phyloP scores from a whole-genome alignment of 2,329 filamentous ascomycete species.

The Diaporthe capsici region DNA sequence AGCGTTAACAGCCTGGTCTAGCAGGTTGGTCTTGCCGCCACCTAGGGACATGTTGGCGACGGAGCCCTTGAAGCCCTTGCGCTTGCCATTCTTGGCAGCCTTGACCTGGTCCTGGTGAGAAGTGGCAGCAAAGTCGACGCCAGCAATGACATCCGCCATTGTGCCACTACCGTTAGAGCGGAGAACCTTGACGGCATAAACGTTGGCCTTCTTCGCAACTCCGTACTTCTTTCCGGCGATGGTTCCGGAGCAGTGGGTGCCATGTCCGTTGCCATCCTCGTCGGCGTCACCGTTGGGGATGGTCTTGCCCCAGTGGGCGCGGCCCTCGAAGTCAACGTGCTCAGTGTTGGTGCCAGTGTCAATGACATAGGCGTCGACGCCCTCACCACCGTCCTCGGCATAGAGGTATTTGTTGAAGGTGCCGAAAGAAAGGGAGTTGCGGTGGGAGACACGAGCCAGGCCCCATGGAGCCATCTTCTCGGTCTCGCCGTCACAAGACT shows the following conservation, averaged over 20 bases:
- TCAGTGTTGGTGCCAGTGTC: slow-evolving; percentile 96
- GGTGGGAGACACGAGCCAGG: slow-evolving; percentile 97
- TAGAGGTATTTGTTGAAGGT: slow-evolving; percentile 99
- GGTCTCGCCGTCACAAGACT: slow-evolving; percentile 68
- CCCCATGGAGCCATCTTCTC: slow-evolving; percentile 99
- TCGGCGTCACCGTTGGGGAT: slow-evolving; percentile 89
- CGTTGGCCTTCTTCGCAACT: slow-evolving; percentile 98
- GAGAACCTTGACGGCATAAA: slow-evolving; percentile 98
- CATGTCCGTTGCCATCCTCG: slow-evolving; percentile 96
- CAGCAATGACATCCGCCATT: slow-evolving; percentile 99
- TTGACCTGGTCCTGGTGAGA: slow-evolving; percentile 82
- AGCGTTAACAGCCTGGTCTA: slow-evolving; percentile 94
- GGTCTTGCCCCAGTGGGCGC: slow-evolving; percentile 97
- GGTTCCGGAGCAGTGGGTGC: slow-evolving; percentile 98
- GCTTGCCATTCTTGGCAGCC: slow-evolving; percentile 86
- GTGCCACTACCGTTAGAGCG: slow-evolving; percentile 96
- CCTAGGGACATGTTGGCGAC: slow-evolving; percentile 99
- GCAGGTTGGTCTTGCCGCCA: slow-evolving; percentile 93
- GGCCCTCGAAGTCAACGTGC: slow-evolving; percentile 97
- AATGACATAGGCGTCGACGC: slow-evolving; percentile 98
- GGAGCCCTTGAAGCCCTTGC: slow-evolving; percentile 98
- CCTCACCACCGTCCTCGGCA: slow-evolving; percentile 89
- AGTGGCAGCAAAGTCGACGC: slow-evolving; percentile 93
- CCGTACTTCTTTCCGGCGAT: slow-evolving; percentile 99
- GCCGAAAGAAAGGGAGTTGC: slow-evolving; percentile 86